Evolutionary conservation across 148 eudicot genomes (phyloP).

Genomic region (Euryodendron excelsum): DNA sequence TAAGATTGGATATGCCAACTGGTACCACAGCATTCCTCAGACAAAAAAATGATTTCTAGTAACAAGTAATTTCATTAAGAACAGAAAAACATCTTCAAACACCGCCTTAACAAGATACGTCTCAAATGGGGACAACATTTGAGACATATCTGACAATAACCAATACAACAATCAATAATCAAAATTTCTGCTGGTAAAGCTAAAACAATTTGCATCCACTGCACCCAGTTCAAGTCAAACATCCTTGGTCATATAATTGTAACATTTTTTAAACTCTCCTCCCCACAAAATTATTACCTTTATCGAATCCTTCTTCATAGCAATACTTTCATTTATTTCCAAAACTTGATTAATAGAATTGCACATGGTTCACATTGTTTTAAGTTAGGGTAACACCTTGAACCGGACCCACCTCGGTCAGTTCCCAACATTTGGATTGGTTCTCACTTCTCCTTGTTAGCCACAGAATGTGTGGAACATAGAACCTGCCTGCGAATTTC

Average conservation of each 20-base stretch:
- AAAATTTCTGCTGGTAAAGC: too few relatives aligned
- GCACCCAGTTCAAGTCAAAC: too few relatives aligned
- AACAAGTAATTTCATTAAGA: neutral
- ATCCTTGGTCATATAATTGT: too few relatives aligned
- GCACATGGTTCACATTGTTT: neutral
- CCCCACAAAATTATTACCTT: too few relatives aligned
- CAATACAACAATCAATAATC: neutral
- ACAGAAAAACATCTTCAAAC: neutral
- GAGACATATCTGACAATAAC: neutral
- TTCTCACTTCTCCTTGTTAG: too few relatives aligned
- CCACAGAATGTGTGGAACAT: too few relatives aligned
- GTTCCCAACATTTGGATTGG: too few relatives aligned
- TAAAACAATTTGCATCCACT: too few relatives aligned
- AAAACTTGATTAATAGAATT: neutral
- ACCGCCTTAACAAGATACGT: neutral
- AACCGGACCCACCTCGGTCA: too few relatives aligned
- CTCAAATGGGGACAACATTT: neutral
- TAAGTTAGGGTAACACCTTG: neutral
- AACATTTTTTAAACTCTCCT: too few relatives aligned
- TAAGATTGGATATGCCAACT: neutral
- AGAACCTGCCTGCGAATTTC: too few relatives aligned
- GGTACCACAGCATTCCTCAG: neutral
- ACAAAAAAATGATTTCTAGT: neutral
- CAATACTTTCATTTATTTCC: neutral
- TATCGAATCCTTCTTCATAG: neutral